Evolutionary conservation across 176 grass and related monocot species (phyloP).

Genomic region (Zea luxurians): DNA sequence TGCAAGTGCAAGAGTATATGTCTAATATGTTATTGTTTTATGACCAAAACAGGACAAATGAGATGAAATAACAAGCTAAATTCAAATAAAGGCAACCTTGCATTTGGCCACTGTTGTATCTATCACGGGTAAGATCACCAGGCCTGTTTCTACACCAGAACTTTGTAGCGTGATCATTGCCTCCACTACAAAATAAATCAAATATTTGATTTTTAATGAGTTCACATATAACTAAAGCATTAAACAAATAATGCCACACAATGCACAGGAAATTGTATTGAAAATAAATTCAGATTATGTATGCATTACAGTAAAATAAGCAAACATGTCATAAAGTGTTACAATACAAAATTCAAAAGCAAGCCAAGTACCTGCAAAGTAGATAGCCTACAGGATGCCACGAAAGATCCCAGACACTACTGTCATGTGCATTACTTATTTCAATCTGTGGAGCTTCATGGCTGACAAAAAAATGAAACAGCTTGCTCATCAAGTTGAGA

Average conservation of each 20-base stretch:
- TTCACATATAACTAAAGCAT: not conserved
- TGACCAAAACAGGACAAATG: conserved; percentile 12
- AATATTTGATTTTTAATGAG: not conserved
- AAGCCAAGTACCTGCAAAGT: conserved; percentile 79
- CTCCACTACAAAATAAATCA: conserved; percentile 59
- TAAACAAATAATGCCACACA: not conserved
- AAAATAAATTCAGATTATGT: not conserved
- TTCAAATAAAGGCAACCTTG: conserved; percentile 51
- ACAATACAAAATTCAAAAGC: conserved; percentile 23
- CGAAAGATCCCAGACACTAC: conserved; percentile 94
- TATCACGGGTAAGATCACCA: conserved; percentile 89
- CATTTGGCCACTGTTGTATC: conserved; percentile 70
- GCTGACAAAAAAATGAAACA: conserved; percentile 53
- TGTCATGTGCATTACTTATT: conserved; percentile 90
- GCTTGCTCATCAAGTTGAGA: conserved; percentile 26
- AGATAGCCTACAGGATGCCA: conserved; percentile 99
- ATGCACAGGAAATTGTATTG: too few species aligned
- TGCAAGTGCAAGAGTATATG: not conserved
- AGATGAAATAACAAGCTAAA: conserved; percentile 32
- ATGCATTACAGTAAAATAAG: not conserved
- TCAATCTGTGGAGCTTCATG: conserved; percentile 95
- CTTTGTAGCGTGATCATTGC: conserved; percentile 93
- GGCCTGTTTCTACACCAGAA: conserved; percentile 99
- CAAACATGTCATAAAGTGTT: not conserved
- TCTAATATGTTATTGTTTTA: not conserved